Percentiles rank a stretch among this genome's conserved stretches.
phyloP scores from a whole-genome alignment of 1,139 yeast species.

The Tardiomyces depauwii region DNA sequence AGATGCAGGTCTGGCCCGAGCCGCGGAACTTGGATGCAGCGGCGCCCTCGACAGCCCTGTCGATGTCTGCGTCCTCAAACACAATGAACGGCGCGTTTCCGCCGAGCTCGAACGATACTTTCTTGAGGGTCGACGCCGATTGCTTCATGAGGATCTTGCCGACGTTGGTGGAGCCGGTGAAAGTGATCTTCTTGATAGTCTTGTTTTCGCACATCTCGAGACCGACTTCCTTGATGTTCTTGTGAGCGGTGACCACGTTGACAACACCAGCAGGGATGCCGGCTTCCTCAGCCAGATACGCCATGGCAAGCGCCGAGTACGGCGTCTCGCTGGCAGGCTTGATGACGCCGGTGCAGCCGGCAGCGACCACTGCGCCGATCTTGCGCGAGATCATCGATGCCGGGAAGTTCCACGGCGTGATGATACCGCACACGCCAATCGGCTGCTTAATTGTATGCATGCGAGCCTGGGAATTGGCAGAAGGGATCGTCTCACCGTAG shows the following conservation, averaged over 20 bases:
- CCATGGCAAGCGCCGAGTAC: conserved; percentile 72
- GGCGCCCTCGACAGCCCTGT: conserved; percentile 65
- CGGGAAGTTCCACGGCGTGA: conserved; percentile 97
- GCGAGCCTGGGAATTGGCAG: conserved; percentile 44
- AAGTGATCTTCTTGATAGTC: conserved; percentile 61
- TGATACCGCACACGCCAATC: conserved; percentile 80
- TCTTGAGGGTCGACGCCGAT: conserved; percentile 67
- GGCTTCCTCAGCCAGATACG: conserved; percentile 58
- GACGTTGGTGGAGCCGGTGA: conserved; percentile 83
- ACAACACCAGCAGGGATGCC: conserved; percentile 83
- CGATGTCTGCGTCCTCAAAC: conserved; percentile 73
- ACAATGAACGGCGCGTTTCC: conserved; percentile 92
- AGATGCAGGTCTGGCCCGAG: conserved; percentile 74
- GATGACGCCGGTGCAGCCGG: conserved; percentile 83
- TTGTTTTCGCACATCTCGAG: conserved; percentile 58
- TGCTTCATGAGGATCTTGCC: conserved; percentile 76
- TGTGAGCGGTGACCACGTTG: conserved; percentile 53
- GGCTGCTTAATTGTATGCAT: conserved; percentile 66
- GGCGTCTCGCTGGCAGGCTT: conserved; percentile 94
- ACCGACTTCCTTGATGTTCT: conserved; percentile 47
- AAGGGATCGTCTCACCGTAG: conserved; percentile 63
- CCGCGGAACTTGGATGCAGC: conserved; percentile 60
- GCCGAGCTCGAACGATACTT: conserved; percentile 78
- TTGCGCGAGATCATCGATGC: conserved; percentile 90
- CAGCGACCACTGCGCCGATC: conserved; percentile 84